Evolutionary conservation across 768 basidiomycete species (phyloP).

Genomic region (Austroboletus festivus): DNA sequence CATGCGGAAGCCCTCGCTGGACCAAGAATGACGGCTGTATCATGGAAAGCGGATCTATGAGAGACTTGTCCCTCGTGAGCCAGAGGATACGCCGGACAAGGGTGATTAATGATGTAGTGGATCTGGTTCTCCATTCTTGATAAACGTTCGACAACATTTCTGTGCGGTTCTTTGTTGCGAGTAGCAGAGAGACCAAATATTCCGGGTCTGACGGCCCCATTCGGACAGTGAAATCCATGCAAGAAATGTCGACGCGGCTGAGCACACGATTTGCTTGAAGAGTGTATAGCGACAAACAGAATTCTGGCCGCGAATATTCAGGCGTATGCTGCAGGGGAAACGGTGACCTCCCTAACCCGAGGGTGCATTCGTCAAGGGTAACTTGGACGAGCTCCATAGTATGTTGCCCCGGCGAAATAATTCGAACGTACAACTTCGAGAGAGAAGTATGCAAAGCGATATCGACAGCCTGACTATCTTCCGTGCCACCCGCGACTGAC

Average conservation of each 20-base stretch:
- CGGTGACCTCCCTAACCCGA: constrained; percentile 10
- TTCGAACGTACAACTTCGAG: constrained; percentile 15
- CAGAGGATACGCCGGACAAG: constrained; percentile 49
- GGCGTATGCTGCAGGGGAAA: background rate
- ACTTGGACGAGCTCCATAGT: constrained; percentile 1
- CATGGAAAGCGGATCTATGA: constrained; percentile 75
- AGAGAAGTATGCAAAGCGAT: constrained; percentile 17
- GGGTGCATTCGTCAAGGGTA: constrained; percentile 16
- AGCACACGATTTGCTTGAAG: constrained; percentile 17
- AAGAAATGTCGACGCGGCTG: constrained; percentile 16
- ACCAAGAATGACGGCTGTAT: constrained; percentile 83
- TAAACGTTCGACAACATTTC: constrained; percentile 16
- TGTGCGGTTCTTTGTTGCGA: constrained; percentile 10
- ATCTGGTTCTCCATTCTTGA: constrained; percentile 31
- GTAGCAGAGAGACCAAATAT: constrained; percentile 18
- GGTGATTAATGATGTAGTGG: constrained; percentile 32
- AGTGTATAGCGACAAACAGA: constrained; percentile 16
- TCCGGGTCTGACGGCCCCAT: constrained; percentile 32
- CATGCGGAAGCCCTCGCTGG: constrained; percentile 66
- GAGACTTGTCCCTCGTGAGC: constrained; percentile 45
- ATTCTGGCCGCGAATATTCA: constrained; percentile 15
- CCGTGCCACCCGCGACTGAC: background rate
- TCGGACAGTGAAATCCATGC: constrained; percentile 21
- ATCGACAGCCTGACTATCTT: constrained; percentile 13
- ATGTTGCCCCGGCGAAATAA: constrained; percentile 1